A percentile compares a stretch with the other conserved stretches of the same genome.
Evolutionary conservation across 257 asterid genomes (phyloP).

Genomic region (Anisodus acutangulus): DNA sequence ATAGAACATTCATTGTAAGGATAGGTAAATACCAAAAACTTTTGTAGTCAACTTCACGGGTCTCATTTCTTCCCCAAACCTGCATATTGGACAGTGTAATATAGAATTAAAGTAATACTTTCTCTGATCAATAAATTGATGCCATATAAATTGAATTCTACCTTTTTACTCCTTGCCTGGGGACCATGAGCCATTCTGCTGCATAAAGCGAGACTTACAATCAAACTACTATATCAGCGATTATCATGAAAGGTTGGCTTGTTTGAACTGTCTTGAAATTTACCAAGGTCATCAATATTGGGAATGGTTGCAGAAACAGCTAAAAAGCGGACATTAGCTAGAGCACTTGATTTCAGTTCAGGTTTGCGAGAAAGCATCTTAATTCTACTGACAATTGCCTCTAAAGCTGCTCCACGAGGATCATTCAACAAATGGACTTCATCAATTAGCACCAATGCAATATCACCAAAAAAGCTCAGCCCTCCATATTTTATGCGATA

Average conservation of each 20-base stretch:
- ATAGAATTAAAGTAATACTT: not conserved
- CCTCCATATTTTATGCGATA: constrained; percentile 91
- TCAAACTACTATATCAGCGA: constrained; percentile 14
- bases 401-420: constrained; percentile 96
- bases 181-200: constrained; percentile 99
- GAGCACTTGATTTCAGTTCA: constrained; percentile 80
- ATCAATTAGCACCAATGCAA: constrained; percentile 90
- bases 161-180: constrained; percentile 88
- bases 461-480: constrained; percentile 89
- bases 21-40: constrained; percentile 71
- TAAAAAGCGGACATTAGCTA: constrained; percentile 80
- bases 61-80: constrained; percentile 99
- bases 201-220: constrained; percentile 24
- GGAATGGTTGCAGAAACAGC: constrained; percentile 99
- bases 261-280: constrained; percentile 32
- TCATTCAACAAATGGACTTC: constrained; percentile 98
- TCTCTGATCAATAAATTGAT: constrained; percentile 5
- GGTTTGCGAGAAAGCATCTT: constrained; percentile 81
- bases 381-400: constrained; percentile 92
- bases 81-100: constrained; percentile 33
- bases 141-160: constrained; percentile 28
- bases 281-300: constrained; percentile 86
- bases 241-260: constrained; percentile 26
- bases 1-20: constrained; percentile 14
- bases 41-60: constrained; percentile 91